Base-by-base conservation (phyloP, 305 asterid species). In the Plantago coronopus region DNA sequence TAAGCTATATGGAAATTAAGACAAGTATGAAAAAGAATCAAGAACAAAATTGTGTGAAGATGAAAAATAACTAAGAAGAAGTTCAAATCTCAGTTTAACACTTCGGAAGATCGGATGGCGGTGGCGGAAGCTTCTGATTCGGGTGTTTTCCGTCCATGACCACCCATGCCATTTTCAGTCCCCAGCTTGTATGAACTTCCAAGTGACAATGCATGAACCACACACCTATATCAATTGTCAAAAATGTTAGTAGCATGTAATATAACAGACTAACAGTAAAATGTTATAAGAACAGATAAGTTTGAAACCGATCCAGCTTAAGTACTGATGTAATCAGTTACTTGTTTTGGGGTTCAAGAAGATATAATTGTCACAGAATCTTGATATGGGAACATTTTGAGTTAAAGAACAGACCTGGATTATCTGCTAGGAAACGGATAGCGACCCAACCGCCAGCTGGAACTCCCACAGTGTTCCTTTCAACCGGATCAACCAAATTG, bases 181-280 rank as follows among this genome's bases (percentile, higher is more conserved):
- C 95, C 95, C 95, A 86, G 50, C 88, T 81, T 29, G 85, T 81
- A 62, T 86, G 91, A 1, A 83, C 84, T 78, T 83, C 95, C 79
- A 85, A 61, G 66, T 85, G 94, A 66, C 89, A 85, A 31, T 80
- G 89, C 94, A 85, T 82, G 50, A 82, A 80, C 95, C 90, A 85
- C 7, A 79, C 95, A 29, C 90, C 88, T 85, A 50, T 53, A 54
- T 62, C 29, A 37, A 13, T n/a, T 18, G 64, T 31, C 15, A 54
- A 46, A 48, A 17, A 1, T 19, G 38, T 43, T 44, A n/a, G 53
- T 17, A 56, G 34, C 29, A 11, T 19, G 18, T 9, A 8, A 7
- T 8, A 12, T 31, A 2, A 31, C 31, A 27, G 31, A 27, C 31
- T 27, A 27, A 27, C 38, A 7, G 38, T 31, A 31, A 5, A 31